Evolutionary conservation across 1,284 basidiomycete species (phyloP), one percentile per base, ranked within the genome.

Genomic region (Coniophora puteana): DNA sequence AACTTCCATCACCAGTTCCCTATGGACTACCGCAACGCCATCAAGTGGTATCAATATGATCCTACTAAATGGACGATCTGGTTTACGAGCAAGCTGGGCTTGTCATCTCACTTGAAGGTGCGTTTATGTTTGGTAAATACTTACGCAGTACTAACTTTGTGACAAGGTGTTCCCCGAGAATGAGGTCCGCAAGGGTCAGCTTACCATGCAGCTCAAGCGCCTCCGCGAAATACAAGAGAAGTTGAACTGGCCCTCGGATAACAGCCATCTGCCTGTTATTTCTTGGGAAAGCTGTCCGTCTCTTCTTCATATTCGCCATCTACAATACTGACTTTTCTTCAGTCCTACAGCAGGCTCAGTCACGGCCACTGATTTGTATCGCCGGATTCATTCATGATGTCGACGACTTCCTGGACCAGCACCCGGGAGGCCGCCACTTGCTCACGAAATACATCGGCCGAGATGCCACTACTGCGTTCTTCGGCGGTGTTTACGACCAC

Each of bases 1-100:
- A 95, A 96, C 69, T 96, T 96, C 78, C 91, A 93, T 67, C 90
- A 89, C 57, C 88, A 93, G 65, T 92, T 93, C 77, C 89, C 89
- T 8, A 89, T 89, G 86, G 93, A 96, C 66, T 95, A 89, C 72
- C 78, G 93, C 30, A 94, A 94, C 57, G 91, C 90, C 30, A 90
- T 93, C 72, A 89, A 74, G 65, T 93, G 89, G 89, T 92, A 89
- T 60, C 90, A 93, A 62, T 93, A 92, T 55, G 86, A 90, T 53
- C 86, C 84, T 6, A 89, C 85, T 13, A 93, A 96, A 66, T 93
- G 91, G 90, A 90, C 93, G 68, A 95, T 95, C 65, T 80, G 72
- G 71, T 66, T 68, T 20, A 74, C 72, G 63, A 66, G 74, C 44
- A 54, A 68, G 51, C 40, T 91, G 45, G 90, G 91, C 16, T 75